phyloP scores from a whole-genome alignment of 805 yeast genomes.

The Jamesozyma jinghongensis region DNA sequence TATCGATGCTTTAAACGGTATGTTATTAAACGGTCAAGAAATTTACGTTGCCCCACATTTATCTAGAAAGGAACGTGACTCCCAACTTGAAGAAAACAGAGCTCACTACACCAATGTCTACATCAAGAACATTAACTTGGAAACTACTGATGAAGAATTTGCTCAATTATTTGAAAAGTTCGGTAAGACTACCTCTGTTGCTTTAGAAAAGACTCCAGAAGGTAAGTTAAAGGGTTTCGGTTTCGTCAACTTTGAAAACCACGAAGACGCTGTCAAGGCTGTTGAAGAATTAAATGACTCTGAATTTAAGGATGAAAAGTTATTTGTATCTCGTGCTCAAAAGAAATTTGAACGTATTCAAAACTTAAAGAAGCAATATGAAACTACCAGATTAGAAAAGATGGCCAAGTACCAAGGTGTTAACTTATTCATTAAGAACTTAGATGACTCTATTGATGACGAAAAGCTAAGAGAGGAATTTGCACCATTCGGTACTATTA shows the following conservation, averaged over 20 bases:
- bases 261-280: constrained; percentile 82
- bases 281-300: constrained; percentile 84
- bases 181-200: constrained; percentile 79
- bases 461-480: constrained; percentile 88
- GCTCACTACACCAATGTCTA: constrained; percentile 93
- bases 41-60: constrained; percentile 94
- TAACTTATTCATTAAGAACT: constrained; percentile 91
- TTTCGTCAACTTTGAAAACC: constrained; percentile 83
- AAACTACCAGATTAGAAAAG: constrained; percentile 84
- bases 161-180: constrained; percentile 57
- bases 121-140: constrained; percentile 79
- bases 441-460: constrained; percentile 87
- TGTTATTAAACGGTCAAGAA: constrained; percentile 92
- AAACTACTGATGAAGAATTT: constrained; percentile 62
- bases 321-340: constrained; percentile 98
- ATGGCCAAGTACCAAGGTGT: constrained; percentile 94
- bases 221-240: constrained; percentile 95
- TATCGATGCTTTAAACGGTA: constrained; percentile 95
- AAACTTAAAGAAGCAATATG: constrained; percentile 91
- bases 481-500: constrained; percentile 85
- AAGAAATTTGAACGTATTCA: constrained; percentile 96
- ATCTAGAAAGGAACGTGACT: constrained; percentile 86
- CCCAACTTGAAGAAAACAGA: constrained; percentile 81
- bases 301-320: constrained; percentile 75
- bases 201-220: constrained; percentile 69